Conservation (phyloP, 345 rosid genomes). For the Jatropha curcas region DNA sequence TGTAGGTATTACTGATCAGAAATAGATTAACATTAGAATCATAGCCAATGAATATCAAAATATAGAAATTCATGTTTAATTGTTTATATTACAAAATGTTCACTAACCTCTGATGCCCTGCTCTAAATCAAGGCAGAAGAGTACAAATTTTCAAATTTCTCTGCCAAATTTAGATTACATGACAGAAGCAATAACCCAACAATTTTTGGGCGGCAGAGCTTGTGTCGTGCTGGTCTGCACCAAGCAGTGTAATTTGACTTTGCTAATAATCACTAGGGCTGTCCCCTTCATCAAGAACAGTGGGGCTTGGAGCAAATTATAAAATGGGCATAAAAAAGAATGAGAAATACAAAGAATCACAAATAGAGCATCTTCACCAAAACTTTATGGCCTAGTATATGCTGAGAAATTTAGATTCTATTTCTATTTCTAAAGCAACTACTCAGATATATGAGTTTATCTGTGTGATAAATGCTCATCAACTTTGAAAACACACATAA, state of each 20-base stretch:
- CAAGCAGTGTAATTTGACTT: conserved; percentile 26
- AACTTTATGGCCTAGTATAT: neutral
- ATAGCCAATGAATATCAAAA: neutral
- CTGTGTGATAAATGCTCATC: neutral
- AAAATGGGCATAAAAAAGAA: neutral
- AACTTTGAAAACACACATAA: neutral
- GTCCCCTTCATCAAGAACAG: conserved; percentile 25
- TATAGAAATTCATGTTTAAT: conserved; percentile 4
- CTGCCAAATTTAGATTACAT: conserved; percentile 7
- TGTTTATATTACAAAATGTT: neutral
- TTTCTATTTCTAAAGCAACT: neutral
- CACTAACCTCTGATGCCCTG: conserved; percentile 13
- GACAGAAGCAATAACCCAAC: conserved; percentile 22
- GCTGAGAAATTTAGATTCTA: neutral
- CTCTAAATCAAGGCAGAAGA: conserved; percentile 9
- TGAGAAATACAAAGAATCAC: neutral
- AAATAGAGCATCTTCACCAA: conserved; percentile 11
- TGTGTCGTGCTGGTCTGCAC: conserved; percentile 24
- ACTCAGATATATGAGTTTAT: neutral
- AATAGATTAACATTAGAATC: neutral
- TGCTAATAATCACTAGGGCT: conserved; percentile 17
- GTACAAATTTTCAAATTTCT: conserved; percentile 16
- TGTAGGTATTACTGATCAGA: neutral
- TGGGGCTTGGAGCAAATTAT: conserved; percentile 21
- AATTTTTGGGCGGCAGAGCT: conserved; percentile 15